phyloP scores from a whole-genome alignment of 2,329 filamentous ascomycete species.

The Balansia obtecta region DNA sequence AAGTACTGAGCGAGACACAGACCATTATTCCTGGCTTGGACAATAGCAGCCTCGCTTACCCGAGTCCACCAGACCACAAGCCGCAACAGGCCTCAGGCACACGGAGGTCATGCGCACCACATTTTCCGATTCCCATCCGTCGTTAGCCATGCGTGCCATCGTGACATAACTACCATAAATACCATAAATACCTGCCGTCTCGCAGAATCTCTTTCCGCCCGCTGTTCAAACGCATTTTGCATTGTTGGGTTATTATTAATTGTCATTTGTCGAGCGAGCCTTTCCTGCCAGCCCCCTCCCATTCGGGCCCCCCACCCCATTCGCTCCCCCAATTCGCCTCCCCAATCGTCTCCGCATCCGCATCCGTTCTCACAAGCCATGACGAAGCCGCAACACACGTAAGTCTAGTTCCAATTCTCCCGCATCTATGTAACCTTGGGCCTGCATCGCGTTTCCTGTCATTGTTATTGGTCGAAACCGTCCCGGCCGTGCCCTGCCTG shows the following conservation, averaged over 20 bases:
- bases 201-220: neutral
- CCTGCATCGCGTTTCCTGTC: constrained; percentile 6
- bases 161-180: neutral
- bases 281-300: neutral
- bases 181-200: neutral
- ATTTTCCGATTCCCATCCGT: neutral
- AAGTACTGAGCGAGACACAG: no score
- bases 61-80: neutral
- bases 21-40: neutral
- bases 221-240: neutral
- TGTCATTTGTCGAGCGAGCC: neutral
- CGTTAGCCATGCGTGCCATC: neutral
- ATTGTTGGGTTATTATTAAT: no score
- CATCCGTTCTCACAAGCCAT: constrained; percentile 10
- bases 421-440: neutral
- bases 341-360: no score
- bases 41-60: neutral
- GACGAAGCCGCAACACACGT: constrained; percentile 22
- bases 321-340: no score
- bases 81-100: neutral
- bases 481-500: constrained; percentile 1
- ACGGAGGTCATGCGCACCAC: constrained; percentile 2
- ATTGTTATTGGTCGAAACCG: constrained; percentile 16
- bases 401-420: constrained; percentile 12
- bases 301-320: no score